A percentile compares a stretch with the other conserved stretches of the same genome.
These are phyloP conservation scores for Auriculariales sp. DNA, from an alignment of 768 basidiomycete species.

Conservation along the genomic window DNA sequence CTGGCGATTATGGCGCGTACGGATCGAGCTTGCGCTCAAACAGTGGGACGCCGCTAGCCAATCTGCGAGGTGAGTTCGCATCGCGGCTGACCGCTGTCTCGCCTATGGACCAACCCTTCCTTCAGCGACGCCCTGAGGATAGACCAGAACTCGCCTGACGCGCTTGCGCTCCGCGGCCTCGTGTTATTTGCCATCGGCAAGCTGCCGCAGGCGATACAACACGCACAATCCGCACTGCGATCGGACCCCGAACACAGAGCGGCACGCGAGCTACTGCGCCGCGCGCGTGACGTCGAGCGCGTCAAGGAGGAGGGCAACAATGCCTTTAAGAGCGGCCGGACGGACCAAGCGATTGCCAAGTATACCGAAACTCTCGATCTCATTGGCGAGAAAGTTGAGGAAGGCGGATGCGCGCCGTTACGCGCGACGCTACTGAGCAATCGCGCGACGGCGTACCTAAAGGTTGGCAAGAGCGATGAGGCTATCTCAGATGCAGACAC, in stretches of 20 bases:
- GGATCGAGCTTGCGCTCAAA: constrained; percentile 57
- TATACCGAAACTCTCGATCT: constrained; percentile 49
- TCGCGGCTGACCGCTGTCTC: background rate
- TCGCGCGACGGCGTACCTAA: constrained; percentile 66
- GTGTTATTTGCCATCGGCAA: constrained; percentile 63
- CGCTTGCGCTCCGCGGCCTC: constrained; percentile 61
- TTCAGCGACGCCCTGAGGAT: constrained; percentile 60
- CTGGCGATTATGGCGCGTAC: constrained; percentile 70
- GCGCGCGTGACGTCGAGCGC: constrained; percentile 70
- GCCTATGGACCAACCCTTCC: background rate
- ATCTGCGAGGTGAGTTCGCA: constrained; percentile 54
- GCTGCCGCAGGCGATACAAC: constrained; percentile 56
- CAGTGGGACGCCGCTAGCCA: constrained; percentile 60
- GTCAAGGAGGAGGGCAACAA: constrained; percentile 76
- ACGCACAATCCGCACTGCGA: constrained; percentile 55
- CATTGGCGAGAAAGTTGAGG: constrained; percentile 52
- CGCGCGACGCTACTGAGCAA: constrained; percentile 72
- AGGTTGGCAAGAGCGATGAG: constrained; percentile 52
- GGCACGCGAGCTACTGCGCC: constrained; percentile 57
- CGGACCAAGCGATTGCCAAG: constrained; percentile 47
- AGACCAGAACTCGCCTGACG: constrained; percentile 63
- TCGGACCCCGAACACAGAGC: constrained; percentile 63
- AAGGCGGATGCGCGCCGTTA: constrained; percentile 68
- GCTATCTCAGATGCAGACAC: constrained; percentile 59
- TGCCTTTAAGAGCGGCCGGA: constrained; percentile 48